phyloP scores from a whole-genome alignment of 495 filamentous ascomycete species.

The Geoglossum glabrum region DNA sequence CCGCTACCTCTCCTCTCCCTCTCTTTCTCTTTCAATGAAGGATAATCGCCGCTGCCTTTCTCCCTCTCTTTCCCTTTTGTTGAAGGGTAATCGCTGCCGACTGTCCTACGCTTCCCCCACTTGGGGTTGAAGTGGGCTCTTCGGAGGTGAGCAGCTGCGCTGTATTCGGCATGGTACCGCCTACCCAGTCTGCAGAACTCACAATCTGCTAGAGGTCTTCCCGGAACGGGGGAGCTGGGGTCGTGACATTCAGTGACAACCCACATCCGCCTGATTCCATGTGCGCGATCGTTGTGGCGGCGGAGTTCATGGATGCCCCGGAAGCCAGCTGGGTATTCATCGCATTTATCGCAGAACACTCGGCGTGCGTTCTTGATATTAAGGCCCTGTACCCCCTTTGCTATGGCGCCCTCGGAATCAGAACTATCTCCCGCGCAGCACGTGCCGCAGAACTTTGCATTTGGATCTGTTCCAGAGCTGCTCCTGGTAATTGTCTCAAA shows the following conservation, averaged over 20 bases:
- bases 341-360: not conserved
- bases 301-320: not conserved
- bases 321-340: not conserved
- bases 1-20: too few species aligned
- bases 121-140: not conserved
- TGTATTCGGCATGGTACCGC: not conserved
- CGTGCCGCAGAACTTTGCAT: not conserved
- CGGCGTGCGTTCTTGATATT: not conserved
- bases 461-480: conserved; percentile 10
- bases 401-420: not conserved
- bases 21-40: too few species aligned
- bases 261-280: not conserved
- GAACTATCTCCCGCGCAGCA: not conserved
- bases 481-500: conserved; percentile 8
- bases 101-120: too few species aligned
- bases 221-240: not conserved
- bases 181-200: not conserved
- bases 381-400: not conserved
- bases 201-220: not conserved
- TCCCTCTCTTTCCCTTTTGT: too few species aligned
- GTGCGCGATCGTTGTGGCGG: not conserved
- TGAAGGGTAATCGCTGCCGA: too few species aligned
- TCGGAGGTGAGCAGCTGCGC: not conserved
- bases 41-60: too few species aligned
- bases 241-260: not conserved